A percentile compares a stretch with the other conserved stretches of the same genome.
phyloP scores from a whole-genome alignment of 2,329 filamentous ascomycete genomes.

The Leptographium procerum region DNA sequence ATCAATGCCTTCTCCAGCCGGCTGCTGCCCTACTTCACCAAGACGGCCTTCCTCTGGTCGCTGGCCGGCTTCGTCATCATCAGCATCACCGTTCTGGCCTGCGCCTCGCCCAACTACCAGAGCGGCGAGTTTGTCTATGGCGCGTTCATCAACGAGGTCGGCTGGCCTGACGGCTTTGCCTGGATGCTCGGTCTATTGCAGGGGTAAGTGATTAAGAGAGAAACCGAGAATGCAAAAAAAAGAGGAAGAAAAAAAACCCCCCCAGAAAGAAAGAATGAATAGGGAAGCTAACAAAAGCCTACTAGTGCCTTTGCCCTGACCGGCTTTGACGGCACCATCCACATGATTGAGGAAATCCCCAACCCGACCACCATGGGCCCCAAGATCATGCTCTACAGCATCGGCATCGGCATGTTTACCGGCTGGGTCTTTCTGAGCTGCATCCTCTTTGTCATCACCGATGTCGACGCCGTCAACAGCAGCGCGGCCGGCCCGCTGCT shows the following conservation, averaged over 20 bases:
- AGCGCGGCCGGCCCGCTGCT: constrained; percentile 23
- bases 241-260: no score
- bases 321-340: constrained; percentile 40
- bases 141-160: constrained; percentile 55
- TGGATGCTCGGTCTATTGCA: constrained; percentile 45
- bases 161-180: constrained; percentile 57
- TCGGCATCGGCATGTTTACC: constrained; percentile 51
- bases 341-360: constrained; percentile 51
- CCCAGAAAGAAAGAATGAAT: no score
- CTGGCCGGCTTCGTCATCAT: constrained; percentile 58
- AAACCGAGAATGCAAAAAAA: no score
- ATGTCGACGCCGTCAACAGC: constrained; percentile 37
- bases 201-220: constrained; percentile 22
- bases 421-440: constrained; percentile 37
- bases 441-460: constrained; percentile 51
- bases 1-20: constrained; percentile 55
- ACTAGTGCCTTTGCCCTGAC: constrained; percentile 31
- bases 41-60: constrained; percentile 61
- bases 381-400: constrained; percentile 55
- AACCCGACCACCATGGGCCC: constrained; percentile 46
- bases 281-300: no score
- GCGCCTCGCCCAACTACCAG: constrained; percentile 53
- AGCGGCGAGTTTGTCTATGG: constrained; percentile 54
- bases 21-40: constrained; percentile 53
- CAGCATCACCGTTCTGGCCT: constrained; percentile 56